Percentiles rank a stretch among this genome's conserved stretches.
phyloP scores from a whole-genome alignment of 1,284 basidiomycete genomes.

The Cystobasidium slooffiae region DNA sequence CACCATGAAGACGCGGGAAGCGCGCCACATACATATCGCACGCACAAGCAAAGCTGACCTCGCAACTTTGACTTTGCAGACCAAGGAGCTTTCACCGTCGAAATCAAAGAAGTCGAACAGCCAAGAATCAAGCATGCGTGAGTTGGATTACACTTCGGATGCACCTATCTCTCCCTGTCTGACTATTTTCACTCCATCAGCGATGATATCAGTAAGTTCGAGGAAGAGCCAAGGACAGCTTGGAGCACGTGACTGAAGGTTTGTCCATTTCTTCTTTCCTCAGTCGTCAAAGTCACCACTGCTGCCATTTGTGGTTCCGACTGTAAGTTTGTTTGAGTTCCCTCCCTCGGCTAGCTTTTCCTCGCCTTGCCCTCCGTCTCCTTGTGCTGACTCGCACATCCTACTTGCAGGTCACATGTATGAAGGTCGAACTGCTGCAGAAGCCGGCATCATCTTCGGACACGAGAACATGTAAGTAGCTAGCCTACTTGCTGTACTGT shows the following conservation, averaged over 20 bases:
- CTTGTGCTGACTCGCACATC: neutral
- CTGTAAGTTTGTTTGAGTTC: constrained; percentile 65
- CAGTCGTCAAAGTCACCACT: constrained; percentile 60
- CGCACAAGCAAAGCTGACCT: neutral
- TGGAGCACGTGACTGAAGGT: constrained; percentile 6
- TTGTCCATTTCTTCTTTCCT: neutral
- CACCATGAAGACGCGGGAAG: no score
- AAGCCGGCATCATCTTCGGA: constrained; percentile 63
- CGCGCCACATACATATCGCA: no score
- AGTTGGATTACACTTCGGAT: constrained; percentile 48
- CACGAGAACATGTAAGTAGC: constrained; percentile 62
- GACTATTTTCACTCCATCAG: neutral
- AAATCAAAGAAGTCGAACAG: constrained; percentile 60
- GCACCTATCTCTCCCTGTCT: neutral
- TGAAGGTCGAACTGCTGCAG: constrained; percentile 63
- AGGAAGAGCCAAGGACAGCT: neutral
- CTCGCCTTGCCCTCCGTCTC: neutral
- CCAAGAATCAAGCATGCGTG: constrained; percentile 63
- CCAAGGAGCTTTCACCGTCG: constrained; percentile 59
- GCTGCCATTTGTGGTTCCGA: constrained; percentile 59
- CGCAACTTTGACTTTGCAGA: constrained; percentile 7
- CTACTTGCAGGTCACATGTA: constrained; percentile 58
- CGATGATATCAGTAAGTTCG: constrained; percentile 29
- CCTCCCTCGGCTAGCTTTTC: constrained; percentile 48
- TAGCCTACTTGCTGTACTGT: no score